phyloP scores from a whole-genome alignment of 768 basidiomycete species.

The Boletales sp. region DNA sequence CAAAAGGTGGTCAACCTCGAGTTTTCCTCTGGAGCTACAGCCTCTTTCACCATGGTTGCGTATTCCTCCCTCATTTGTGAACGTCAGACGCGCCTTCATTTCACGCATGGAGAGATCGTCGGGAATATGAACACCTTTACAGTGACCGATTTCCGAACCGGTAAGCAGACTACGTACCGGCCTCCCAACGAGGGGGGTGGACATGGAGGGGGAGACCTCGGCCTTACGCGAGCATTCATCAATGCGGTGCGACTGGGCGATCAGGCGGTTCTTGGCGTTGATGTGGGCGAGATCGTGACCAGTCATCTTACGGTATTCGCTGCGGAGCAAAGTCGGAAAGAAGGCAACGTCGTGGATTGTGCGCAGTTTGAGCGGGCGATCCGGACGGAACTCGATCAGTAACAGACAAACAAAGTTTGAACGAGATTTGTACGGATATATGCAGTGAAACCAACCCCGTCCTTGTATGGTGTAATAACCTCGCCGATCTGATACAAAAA shows the following conservation, averaged over 20 bases:
- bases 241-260: slow-evolving; percentile 64
- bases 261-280: slow-evolving; percentile 64
- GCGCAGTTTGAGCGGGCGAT: slow-evolving; percentile 55
- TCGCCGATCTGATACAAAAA: background rate
- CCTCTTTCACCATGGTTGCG: slow-evolving; percentile 87
- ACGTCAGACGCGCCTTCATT: slow-evolving; percentile 82
- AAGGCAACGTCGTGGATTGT: slow-evolving; percentile 70
- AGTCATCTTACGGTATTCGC: slow-evolving; percentile 87
- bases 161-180: slow-evolving; percentile 37
- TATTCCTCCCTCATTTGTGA: slow-evolving; percentile 76
- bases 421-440: too few species aligned
- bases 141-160: slow-evolving; percentile 70
- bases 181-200: slow-evolving; percentile 63
- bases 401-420: background rate
- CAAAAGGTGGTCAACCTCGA: slow-evolving; percentile 78
- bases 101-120: slow-evolving; percentile 84
- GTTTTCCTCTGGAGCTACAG: slow-evolving; percentile 77
- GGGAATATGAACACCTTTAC: slow-evolving; percentile 79
- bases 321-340: slow-evolving; percentile 70
- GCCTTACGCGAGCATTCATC: slow-evolving; percentile 72
- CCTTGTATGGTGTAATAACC: background rate
- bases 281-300: slow-evolving; percentile 63
- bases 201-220: slow-evolving; percentile 82
- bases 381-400: slow-evolving; percentile 31
- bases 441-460: background rate